Base-by-base conservation (phyloP, 495 filamentous ascomycete genomes). In the Daldinia grandis region DNA sequence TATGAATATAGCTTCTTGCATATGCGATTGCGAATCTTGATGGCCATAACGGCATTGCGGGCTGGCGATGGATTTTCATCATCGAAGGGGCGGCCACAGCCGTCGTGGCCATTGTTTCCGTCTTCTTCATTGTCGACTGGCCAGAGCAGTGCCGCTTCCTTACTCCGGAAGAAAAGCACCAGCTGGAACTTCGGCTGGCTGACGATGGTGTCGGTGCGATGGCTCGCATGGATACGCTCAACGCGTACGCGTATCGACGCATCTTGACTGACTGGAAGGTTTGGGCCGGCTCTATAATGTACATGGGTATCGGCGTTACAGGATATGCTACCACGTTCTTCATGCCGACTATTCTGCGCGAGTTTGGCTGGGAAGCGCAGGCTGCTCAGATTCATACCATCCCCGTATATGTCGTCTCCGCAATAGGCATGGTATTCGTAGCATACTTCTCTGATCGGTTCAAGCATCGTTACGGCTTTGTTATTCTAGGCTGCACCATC, bases 91-190 rank as follows among this genome's bases (percentile, higher is more conserved):
- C 84, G 4, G 72, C 80, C 21, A 90, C 89, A 0, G 76, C 83
- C 2, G 66, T 77, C 27, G 37, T 87, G 7, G 84, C 84, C 5
- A 58, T 82, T 14, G 47, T 75, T n/a, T 76, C 85, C 35, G 82
- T 82, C 17, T 87, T 85, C 55, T 37, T 88, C 24, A 83, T 90
- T 7, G 82, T 84, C 9, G 87, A 90, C 72, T 88, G 83, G 81
- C 88, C 88, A 0, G 83, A 85, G 42, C 74, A 73, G 1, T 78
- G 84, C 8, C 79, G 67, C 1, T 90, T 87, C 68, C 76, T 90
- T 4, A 83, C 69, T 7, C 64, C 74, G 0, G 68, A 80, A 1
- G 88, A 89, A 61, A 81, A 83, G 27, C 63, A 66, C 0, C 69
- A 84, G 17, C 79, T 88, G 4, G 54, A 82, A 17, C 74, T 72